Evolutionary conservation across 352 stramenopile genomes (phyloP), one percentile per base, ranked within the genome.

Genomic region (Pythium aphanidermatum): DNA sequence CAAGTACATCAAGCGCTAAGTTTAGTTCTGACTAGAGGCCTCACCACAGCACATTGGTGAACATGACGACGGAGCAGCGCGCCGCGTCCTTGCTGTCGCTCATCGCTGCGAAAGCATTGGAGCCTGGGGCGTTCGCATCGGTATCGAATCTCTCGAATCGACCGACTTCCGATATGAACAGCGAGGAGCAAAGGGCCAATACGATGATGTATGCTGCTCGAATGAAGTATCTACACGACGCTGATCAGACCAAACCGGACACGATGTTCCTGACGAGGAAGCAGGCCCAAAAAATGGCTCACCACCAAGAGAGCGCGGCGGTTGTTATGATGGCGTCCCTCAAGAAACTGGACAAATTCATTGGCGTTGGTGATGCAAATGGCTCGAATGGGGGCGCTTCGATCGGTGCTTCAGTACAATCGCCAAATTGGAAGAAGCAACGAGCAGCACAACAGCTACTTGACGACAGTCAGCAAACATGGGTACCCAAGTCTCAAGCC

Each of bases 161-260:
- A 42, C 7, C 37, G 32, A 9, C 35, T 2, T 29, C 35, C 21
- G 48, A 56, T 35, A 53, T 28, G 4, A 19, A 59, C 2, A 16
- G 39, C 0, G 72, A 83, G 34, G 65, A 81, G 21, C 70, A 84
- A 41, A 60, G 68, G 23, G 75, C 68, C 6, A 65, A 81, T 14
- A 75, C 63, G 11, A 81, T 92, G 60, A 83, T 92, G 76, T 88
- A 87, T 46, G 74, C 74, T 16, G 73, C 73, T 6, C 79, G 79
- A 20, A 88, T 88, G 75, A 84, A 67, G 33, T 92, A 89, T 39
- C 55, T 92, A 10, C 64, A 79, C 32, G 56, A 68, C 27, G 67
- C 50, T 2, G 68, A 80, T 39, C 55, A 68, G 20, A 61, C 63
- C 37, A 47, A 70, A 37, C 74, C 74, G 3, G 70, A 92, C 33